A percentile compares a stretch with the other conserved stretches of the same genome.
These are phyloP conservation scores for Nakaseomyces delphensis DNA, from an alignment of 1,139 yeast species.

Conservation along the genomic window DNA sequence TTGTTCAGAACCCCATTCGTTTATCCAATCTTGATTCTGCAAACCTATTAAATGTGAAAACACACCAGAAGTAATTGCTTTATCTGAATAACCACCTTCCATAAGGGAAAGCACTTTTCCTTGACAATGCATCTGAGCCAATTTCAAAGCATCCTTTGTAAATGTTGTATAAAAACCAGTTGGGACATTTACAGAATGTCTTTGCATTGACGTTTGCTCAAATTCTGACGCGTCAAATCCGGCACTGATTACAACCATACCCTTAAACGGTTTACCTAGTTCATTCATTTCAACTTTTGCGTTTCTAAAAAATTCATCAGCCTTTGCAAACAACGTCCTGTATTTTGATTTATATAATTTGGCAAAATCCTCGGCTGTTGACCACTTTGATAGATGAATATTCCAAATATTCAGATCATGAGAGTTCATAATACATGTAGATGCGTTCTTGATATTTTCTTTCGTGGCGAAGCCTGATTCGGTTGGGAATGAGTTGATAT, in stretches of 20 bases:
- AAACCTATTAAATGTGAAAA: conserved; percentile 71
- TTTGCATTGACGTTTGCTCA: conserved; percentile 75
- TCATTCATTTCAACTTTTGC: conserved; percentile 42
- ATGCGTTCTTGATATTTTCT: conserved; percentile 65
- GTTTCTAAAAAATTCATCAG: conserved; percentile 53
- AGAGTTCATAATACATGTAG: conserved; percentile 64
- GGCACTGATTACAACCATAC: conserved; percentile 66
- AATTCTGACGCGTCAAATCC: conserved; percentile 87
- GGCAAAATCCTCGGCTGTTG: conserved; percentile 54
- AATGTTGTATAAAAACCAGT: conserved; percentile 69
- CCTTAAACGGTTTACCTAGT: conserved; percentile 46
- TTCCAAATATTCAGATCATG: conserved; percentile 82
- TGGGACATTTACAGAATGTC: conserved; percentile 79
- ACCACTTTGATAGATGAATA: conserved; percentile 66
- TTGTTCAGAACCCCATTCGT: conserved; percentile 53
- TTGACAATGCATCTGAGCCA: conserved; percentile 52
- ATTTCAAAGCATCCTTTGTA: conserved; percentile 59
- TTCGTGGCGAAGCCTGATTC: conserved; percentile 71
- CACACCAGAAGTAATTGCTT: conserved; percentile 72
- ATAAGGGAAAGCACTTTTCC: conserved; percentile 63
- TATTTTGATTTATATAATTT: conserved; percentile 55
- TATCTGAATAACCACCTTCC: conserved; percentile 86
- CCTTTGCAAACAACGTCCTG: conserved; percentile 54
- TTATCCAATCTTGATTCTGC: conserved; percentile 50
- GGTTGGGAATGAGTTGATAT: conserved; percentile 79